Conservation (phyloP, 179 eudicot genomes). For the Spinacia oleracea region DNA sequence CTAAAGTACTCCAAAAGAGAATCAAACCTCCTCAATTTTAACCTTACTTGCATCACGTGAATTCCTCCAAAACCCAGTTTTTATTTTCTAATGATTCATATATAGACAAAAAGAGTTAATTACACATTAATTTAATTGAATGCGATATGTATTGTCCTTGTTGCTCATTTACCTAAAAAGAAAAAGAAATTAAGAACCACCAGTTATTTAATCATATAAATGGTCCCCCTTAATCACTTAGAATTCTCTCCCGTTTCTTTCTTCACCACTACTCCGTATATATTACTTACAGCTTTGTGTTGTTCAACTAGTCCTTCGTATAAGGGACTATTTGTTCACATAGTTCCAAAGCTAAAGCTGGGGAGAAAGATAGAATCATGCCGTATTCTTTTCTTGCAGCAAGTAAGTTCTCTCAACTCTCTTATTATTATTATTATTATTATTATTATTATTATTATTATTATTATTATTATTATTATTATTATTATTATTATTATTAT, state of each 20-base stretch:
- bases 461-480: no score
- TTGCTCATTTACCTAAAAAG: no score
- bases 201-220: background rate
- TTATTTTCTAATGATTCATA: background rate
- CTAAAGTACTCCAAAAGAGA: background rate
- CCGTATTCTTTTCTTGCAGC: slow-evolving; percentile 29
- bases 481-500: no score
- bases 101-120: background rate
- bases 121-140: background rate
- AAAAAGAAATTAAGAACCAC: background rate
- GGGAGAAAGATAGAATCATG: slow-evolving; percentile 13
- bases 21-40: slow-evolving; percentile 2
- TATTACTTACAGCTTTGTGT: background rate
- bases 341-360: background rate
- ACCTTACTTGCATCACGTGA: slow-evolving; percentile 19
- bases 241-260: background rate
- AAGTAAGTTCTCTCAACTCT: slow-evolving; percentile 26
- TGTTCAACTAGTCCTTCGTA: background rate
- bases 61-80: background rate
- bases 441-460: no score
- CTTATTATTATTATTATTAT: background rate
- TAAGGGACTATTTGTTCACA: background rate
- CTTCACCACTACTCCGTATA: slow-evolving; percentile 3
- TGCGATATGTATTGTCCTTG: no score
- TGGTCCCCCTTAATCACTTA: background rate